Conservation (phyloP, 2,329 filamentous ascomycete species). For the Colletotrichum aenigma region DNA sequence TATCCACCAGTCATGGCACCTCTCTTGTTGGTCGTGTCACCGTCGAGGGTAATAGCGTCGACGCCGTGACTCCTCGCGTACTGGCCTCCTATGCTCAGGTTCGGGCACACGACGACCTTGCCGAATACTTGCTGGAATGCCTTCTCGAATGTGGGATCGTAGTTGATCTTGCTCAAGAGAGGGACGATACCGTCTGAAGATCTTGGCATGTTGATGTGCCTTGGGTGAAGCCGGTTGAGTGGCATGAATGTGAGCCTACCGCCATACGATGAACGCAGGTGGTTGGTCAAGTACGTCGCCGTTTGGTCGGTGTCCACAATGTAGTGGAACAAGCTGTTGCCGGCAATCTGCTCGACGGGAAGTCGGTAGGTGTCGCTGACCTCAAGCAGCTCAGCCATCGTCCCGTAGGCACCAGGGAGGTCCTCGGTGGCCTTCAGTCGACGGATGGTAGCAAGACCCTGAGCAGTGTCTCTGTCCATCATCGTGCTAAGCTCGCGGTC, state of each 20-base stretch:
- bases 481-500: conserved; percentile 80
- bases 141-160: conserved; percentile 76
- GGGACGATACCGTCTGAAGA: conserved; percentile 74
- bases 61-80: conserved; percentile 92
- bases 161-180: conserved; percentile 83
- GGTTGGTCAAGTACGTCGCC: conserved; percentile 79
- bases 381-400: conserved; percentile 88
- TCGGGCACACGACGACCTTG: conserved; percentile 92
- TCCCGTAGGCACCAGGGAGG: conserved; percentile 88
- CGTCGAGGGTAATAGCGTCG: conserved; percentile 91
- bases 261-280: conserved; percentile 77
- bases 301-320: conserved; percentile 92
- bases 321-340: conserved; percentile 92
- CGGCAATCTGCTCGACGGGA: conserved; percentile 91
- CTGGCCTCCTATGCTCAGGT: conserved; percentile 83
- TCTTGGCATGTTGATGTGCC: conserved; percentile 77
- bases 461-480: conserved; percentile 88
- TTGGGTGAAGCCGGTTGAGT: conserved; percentile 77
- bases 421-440: conserved; percentile 80
- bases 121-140: conserved; percentile 96
- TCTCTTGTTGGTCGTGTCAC: conserved; percentile 92
- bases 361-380: conserved; percentile 85
- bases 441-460: conserved; percentile 85
- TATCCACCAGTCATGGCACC: conserved; percentile 96
- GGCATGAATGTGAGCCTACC: conserved; percentile 96